Conservation (phyloP, 177 flowering plant species). For the Vitis hybrid region DNA sequence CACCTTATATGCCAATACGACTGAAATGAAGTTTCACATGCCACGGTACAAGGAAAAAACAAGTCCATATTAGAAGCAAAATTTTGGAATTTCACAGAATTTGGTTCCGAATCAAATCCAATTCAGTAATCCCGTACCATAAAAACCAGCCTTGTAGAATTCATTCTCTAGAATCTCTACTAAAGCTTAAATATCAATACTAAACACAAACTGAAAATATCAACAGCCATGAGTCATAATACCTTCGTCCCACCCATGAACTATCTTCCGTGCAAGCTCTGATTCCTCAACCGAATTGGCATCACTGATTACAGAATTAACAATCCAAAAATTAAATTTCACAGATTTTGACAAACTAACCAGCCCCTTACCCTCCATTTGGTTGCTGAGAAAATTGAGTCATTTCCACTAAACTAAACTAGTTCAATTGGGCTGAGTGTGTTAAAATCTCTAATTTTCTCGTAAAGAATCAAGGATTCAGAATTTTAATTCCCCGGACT, state of each 20-base stretch:
- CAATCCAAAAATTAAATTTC: conserved; percentile 1
- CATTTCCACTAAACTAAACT: background rate
- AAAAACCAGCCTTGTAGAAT: no score
- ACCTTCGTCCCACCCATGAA: conserved; percentile 89
- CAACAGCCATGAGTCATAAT: background rate
- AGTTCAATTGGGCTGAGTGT: no score
- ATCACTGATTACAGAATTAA: conserved; percentile 31
- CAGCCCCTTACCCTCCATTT: background rate
- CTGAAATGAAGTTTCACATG: no score
- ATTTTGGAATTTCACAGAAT: no score
- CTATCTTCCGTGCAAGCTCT: conserved; percentile 72
- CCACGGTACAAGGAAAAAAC: no score
- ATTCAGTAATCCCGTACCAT: no score
- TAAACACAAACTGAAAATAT: background rate
- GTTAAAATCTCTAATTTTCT: background rate
- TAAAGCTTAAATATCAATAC: no score
- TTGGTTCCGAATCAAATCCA: no score
- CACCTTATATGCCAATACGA: no score
- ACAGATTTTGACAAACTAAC: background rate
- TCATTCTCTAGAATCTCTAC: no score
- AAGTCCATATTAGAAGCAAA: no score
- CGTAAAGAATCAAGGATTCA: background rate
- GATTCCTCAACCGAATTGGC: conserved; percentile 59
- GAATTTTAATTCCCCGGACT: background rate
- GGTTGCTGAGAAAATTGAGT: background rate